Evolutionary conservation across 2,329 filamentous ascomycete species (phyloP).

Genomic region (Trichoderma semiorbis): DNA sequence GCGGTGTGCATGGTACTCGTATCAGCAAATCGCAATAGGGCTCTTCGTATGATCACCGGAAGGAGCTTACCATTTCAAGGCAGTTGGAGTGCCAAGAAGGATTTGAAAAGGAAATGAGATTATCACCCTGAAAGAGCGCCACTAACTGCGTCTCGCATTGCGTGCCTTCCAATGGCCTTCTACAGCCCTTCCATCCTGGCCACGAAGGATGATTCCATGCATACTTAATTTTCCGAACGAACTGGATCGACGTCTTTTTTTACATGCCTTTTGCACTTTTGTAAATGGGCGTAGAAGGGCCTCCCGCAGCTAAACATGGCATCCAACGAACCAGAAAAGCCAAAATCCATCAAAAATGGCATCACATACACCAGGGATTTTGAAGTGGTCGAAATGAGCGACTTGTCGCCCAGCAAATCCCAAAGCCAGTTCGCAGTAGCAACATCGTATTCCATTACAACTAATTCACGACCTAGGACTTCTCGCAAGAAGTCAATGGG

Average conservation of each 20-base stretch:
- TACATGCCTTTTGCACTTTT: background rate
- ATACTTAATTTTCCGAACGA: background rate
- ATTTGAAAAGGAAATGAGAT: background rate
- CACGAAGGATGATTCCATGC: background rate
- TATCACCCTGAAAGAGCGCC: background rate
- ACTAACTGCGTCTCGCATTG: background rate
- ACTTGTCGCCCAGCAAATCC: background rate
- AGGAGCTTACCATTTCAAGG: background rate
- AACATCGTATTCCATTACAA: background rate
- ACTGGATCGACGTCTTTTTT: background rate
- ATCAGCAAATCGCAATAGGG: background rate
- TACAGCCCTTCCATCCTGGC: background rate
- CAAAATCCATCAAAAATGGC: constrained; percentile 7
- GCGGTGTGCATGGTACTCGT: background rate
- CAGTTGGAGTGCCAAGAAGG: background rate
- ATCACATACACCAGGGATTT: constrained; percentile 7
- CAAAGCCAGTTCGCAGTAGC: background rate
- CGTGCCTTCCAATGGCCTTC: constrained; percentile 1
- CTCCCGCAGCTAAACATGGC: background rate
- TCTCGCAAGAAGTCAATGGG: constrained; percentile 5
- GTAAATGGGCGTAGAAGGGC: background rate
- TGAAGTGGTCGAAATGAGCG: constrained; percentile 1
- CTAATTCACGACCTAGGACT: background rate
- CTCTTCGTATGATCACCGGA: background rate
- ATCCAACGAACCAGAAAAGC: background rate